Conservation (phyloP, 2,329 filamentous ascomycete genomes). For the Penicillium palitans region DNA sequence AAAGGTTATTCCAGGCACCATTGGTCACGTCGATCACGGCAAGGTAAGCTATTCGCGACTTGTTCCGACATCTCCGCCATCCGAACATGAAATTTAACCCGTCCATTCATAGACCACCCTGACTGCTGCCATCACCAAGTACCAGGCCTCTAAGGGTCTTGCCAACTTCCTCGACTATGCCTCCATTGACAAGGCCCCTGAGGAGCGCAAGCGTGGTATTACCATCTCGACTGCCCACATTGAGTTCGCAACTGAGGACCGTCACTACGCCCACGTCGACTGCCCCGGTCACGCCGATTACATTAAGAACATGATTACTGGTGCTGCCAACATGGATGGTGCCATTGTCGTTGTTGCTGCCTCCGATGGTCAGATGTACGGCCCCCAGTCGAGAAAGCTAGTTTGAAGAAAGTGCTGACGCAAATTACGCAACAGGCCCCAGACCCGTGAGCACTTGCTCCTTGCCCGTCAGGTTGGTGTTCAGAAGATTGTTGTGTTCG, state of each 20-base stretch:
- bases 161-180: constrained; percentile 97
- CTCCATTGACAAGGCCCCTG: constrained; percentile 96
- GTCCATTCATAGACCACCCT: constrained; percentile 74
- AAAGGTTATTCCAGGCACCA: constrained; percentile 65
- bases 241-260: constrained; percentile 90
- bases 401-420: constrained; percentile 10
- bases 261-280: constrained; percentile 99
- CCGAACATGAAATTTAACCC: constrained; percentile 15
- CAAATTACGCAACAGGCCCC: constrained; percentile 59
- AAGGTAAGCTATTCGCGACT: constrained; percentile 64
- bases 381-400: not conserved
- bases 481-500: constrained; percentile 96
- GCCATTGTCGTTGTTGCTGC: constrained; percentile 98
- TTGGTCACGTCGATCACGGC: constrained; percentile 99
- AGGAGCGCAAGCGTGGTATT: constrained; percentile 99
- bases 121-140: constrained; percentile 97
- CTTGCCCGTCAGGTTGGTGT: constrained; percentile 98
- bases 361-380: constrained; percentile 93
- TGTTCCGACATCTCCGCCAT: constrained; percentile 7
- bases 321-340: constrained; percentile 98
- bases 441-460: constrained; percentile 97
- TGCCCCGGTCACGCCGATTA: constrained; percentile 99
- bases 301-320: constrained; percentile 99
- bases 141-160: constrained; percentile 90
- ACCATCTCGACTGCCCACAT: constrained; percentile 98